These are phyloP conservation scores for Inosperma sp. DNA, from an alignment of 768 basidiomycete species.

Conservation along the genomic window DNA sequence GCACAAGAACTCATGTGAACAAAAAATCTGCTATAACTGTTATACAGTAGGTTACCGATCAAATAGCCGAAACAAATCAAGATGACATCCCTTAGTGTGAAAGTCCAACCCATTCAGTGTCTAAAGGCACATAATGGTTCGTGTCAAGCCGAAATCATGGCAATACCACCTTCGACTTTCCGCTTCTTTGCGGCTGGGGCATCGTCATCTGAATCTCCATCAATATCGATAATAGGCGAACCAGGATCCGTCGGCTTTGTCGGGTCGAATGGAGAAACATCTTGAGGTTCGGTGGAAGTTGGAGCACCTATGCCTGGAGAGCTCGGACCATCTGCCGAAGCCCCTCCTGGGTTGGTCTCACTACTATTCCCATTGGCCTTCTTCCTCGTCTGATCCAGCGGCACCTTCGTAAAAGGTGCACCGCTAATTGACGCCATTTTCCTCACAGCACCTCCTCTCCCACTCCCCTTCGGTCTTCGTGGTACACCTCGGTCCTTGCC, in stretches of 20 bases:
- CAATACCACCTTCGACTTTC: slow-evolving; percentile 35
- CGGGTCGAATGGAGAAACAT: not conserved
- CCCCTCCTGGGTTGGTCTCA: slow-evolving; percentile 8
- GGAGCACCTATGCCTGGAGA: not conserved
- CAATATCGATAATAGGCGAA: slow-evolving; percentile 57
- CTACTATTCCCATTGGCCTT: slow-evolving; percentile 9
- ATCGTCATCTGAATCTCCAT: slow-evolving; percentile 59
- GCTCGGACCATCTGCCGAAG: not conserved
- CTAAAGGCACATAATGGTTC: not conserved
- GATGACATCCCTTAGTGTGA: too few species aligned
- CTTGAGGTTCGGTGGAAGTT: not conserved
- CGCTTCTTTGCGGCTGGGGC: slow-evolving; percentile 56
- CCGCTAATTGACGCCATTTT: slow-evolving; percentile 22
- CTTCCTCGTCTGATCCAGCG: slow-evolving; percentile 28
- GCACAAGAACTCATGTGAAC: too few species aligned
- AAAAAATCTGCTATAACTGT: too few species aligned
- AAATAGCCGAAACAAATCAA: not conserved
- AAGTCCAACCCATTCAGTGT: not conserved
- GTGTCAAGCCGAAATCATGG: slow-evolving; percentile 16
- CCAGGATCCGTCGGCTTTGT: slow-evolving; percentile 36
- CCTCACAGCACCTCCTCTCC: slow-evolving; percentile 23
- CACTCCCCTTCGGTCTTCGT: slow-evolving; percentile 3
- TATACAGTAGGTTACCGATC: not conserved
- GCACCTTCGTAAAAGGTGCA: slow-evolving; percentile 45
- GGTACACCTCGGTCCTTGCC: slow-evolving; percentile 39